These are phyloP conservation scores for Verticillium longisporum DNA, from an alignment of 2,329 filamentous ascomycete species.

Conservation along the genomic window DNA sequence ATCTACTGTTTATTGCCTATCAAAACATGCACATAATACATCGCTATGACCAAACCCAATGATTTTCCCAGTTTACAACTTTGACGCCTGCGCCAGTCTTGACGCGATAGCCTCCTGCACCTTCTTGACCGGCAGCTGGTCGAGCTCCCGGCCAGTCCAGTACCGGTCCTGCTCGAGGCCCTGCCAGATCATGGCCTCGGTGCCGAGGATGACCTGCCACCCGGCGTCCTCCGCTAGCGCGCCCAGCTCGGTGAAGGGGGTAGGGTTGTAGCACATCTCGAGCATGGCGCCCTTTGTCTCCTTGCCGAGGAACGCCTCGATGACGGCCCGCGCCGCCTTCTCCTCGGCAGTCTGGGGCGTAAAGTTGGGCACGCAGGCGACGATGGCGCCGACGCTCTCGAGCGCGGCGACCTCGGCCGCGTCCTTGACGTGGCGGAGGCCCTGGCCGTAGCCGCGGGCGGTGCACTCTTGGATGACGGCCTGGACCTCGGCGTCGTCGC, in stretches of 20 bases:
- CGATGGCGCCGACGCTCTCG: slow-evolving; percentile 57
- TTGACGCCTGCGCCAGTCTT: slow-evolving; percentile 21
- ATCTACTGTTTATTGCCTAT: not conserved
- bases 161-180: slow-evolving; percentile 60
- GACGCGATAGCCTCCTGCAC: slow-evolving; percentile 47
- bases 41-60: not conserved
- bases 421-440: slow-evolving; percentile 54
- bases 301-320: slow-evolving; percentile 38
- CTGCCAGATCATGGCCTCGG: slow-evolving; percentile 72
- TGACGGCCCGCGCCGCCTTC: slow-evolving; percentile 48
- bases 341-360: slow-evolving; percentile 61
- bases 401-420: slow-evolving; percentile 53
- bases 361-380: slow-evolving; percentile 71
- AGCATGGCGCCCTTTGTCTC: slow-evolving; percentile 60
- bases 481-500: slow-evolving; percentile 60
- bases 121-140: slow-evolving; percentile 51
- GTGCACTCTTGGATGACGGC: slow-evolving; percentile 60
- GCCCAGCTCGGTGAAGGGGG: slow-evolving; percentile 60
- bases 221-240: slow-evolving; percentile 52
- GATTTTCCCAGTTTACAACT: not conserved
- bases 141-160: slow-evolving; percentile 58
- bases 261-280: slow-evolving; percentile 81
- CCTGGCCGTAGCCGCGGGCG: slow-evolving; percentile 50
- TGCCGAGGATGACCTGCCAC: slow-evolving; percentile 70
- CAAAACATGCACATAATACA: not conserved